Base-by-base conservation (phyloP, 495 filamentous ascomycete genomes). In the Elaphomyces granulatus region DNA sequence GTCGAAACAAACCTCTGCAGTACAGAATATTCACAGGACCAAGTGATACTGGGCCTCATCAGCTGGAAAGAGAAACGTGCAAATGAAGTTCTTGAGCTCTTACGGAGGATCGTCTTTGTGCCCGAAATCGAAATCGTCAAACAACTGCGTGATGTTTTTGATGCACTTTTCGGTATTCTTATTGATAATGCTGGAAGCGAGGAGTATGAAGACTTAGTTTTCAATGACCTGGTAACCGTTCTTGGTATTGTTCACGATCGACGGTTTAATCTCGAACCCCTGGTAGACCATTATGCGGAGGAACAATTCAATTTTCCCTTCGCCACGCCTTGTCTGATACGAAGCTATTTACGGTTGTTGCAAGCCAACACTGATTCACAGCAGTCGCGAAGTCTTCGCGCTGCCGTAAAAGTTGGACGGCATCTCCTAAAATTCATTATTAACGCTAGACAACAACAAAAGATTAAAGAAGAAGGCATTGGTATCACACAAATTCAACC, bases 111-210 rank as follows among this genome's bases (percentile, higher is more conserved):
- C 28, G 75, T 82, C 7, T 99, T 96, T 50, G 90, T 99, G 8
- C 80, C 90, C 0, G 90, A 99, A 54, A 94, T 95, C 37, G 90
- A 99, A 60, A 83, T 96, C 18, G 90, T 96, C 42, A 99, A 95
- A 59, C 71, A 94, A 37, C 63, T 95, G 7, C 76, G 72, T 43
- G 81, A 93, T 51, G 87, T 99, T 10, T 80, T 99, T 48, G 85
- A 94, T 54, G 77, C 86, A 7, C 70, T 96, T 9, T 99, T 99
- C 50, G 78, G 83, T 7, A 87, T 96, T 26, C 57, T 96, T 19
- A 79, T 90, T 8, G 84, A 92, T 46, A 77, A 94, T 53, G 72
- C 84, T 8, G 85, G 84, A 3, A 83, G 86, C 40, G 83, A 92
- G 41, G 86, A 94, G 45, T 81, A 83, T 40, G 90, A 96, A 45